phyloP scores from a whole-genome alignment of 495 filamentous ascomycete species.

The Aspergillus conjunctus region DNA sequence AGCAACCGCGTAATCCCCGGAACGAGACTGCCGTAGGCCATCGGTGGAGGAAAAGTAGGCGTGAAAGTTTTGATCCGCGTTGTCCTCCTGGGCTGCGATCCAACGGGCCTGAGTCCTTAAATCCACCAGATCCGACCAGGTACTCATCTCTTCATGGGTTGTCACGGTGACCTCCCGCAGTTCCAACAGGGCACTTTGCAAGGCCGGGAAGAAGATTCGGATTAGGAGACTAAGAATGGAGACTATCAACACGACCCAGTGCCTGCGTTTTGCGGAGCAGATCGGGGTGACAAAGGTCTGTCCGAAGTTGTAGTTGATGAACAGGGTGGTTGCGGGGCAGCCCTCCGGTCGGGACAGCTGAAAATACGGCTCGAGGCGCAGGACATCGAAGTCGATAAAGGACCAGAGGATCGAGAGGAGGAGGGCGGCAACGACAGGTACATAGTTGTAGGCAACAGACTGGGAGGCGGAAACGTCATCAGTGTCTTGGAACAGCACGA shows the following conservation, averaged over 20 bases:
- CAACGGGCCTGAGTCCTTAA: constrained; percentile 37
- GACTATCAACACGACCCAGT: constrained; percentile 42
- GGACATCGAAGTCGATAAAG: constrained; percentile 46
- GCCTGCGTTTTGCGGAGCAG: constrained; percentile 36
- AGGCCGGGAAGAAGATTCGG: constrained; percentile 42
- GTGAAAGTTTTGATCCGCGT: constrained; percentile 29
- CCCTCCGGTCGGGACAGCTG: constrained; percentile 42
- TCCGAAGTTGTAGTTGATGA: constrained; percentile 50
- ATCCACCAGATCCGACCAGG: constrained; percentile 39
- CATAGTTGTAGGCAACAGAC: constrained; percentile 44
- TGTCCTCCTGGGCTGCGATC: constrained; percentile 39
- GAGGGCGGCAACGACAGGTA: constrained; percentile 42
- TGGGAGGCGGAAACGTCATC: constrained; percentile 36
- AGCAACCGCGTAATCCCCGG: constrained; percentile 36
- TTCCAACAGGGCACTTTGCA: constrained; percentile 43
- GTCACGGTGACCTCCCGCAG: constrained; percentile 35
- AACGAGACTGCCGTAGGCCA: constrained; percentile 32
- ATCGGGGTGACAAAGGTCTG: constrained; percentile 45
- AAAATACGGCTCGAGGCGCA: constrained; percentile 47
- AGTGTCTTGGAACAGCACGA: constrained; percentile 39
- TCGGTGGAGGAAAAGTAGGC: constrained; percentile 27
- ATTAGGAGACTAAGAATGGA: constrained; percentile 40
- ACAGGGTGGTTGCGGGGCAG: constrained; percentile 39
- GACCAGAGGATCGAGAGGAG: constrained; percentile 42
- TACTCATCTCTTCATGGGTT: constrained; percentile 31